A percentile compares a stretch with the other conserved stretches of the same genome.
Evolutionary conservation across 176 grass and related monocot species (phyloP).

Genomic region (Raddia guianensis): DNA sequence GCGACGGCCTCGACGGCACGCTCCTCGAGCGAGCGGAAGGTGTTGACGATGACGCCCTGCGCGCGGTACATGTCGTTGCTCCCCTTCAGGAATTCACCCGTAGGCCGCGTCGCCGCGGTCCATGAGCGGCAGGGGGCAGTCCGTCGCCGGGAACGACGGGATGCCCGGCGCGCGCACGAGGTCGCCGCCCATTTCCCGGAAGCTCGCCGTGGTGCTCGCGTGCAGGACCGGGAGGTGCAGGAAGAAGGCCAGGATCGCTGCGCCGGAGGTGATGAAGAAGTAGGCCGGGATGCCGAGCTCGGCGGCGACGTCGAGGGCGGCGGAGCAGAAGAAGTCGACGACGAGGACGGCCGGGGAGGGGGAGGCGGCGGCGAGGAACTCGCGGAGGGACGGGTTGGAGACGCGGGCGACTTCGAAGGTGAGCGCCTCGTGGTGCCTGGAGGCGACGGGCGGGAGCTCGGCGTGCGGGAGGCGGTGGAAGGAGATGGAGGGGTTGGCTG

Average conservation of each 20-base stretch:
- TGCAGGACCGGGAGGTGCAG: slow-evolving; percentile 34
- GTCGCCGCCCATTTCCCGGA: slow-evolving; percentile 31
- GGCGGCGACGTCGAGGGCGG: slow-evolving; percentile 45
- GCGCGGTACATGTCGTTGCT: not conserved
- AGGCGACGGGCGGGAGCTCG: not conserved
- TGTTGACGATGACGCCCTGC: slow-evolving; percentile 65
- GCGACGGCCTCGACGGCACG: slow-evolving; percentile 40
- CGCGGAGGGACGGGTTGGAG: slow-evolving; percentile 46
- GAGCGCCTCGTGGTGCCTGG: slow-evolving; percentile 46
- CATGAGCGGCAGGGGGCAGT: slow-evolving; percentile 47
- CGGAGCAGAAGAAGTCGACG: slow-evolving; percentile 60
- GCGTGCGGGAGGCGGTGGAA: slow-evolving; percentile 54
- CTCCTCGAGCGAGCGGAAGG: slow-evolving; percentile 55
- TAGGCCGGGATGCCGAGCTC: slow-evolving; percentile 56
- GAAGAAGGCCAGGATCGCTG: slow-evolving; percentile 37
- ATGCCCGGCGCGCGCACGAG: slow-evolving; percentile 37
- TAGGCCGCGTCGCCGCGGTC: slow-evolving; percentile 58
- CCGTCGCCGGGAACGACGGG: slow-evolving; percentile 51
- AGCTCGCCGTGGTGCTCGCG: not conserved
- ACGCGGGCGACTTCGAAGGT: slow-evolving; percentile 45
- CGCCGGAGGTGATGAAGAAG: slow-evolving; percentile 61
- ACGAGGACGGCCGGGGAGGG: slow-evolving; percentile 47
- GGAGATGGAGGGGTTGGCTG: slow-evolving; percentile 54
- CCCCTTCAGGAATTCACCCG: not conserved
- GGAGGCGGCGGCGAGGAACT: slow-evolving; percentile 39